These are phyloP conservation scores for Carnegiea gigantea DNA, from an alignment of 179 eudicot species.

Conservation along the genomic window DNA sequence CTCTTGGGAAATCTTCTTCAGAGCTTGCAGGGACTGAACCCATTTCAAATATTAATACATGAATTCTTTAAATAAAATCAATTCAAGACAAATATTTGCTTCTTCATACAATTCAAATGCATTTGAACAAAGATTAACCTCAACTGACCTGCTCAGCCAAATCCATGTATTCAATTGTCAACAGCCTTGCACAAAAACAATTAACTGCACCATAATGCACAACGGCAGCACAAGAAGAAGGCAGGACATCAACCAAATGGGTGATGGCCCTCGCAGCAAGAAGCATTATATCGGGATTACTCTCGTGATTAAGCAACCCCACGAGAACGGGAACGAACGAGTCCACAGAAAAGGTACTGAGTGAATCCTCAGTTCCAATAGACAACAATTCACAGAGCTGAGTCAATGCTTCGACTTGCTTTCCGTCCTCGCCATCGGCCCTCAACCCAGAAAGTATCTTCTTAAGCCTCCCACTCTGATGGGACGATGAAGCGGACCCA, in stretches of 20 bases:
- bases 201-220: conserved; percentile 96
- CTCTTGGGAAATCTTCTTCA: conserved; percentile 96
- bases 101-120: neutral
- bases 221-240: conserved; percentile 90
- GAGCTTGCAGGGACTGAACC: conserved; percentile 90
- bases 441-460: conserved; percentile 82
- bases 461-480: conserved; percentile 86
- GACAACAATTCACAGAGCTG: conserved; percentile 93
- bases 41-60: conserved; percentile 16
- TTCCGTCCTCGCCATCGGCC: conserved; percentile 97
- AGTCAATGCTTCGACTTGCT: conserved; percentile 87
- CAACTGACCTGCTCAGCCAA: conserved; percentile 92
- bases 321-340: conserved; percentile 94
- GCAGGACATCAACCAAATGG: conserved; percentile 89
- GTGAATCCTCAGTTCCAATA: conserved; percentile 93
- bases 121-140: neutral
- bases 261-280: conserved; percentile 93
- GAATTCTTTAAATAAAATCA: neutral
- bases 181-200: conserved; percentile 87
- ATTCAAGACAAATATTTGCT: neutral
- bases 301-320: conserved; percentile 87
- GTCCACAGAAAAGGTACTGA: conserved; percentile 85
- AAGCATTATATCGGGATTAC: conserved; percentile 96
- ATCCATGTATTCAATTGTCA: conserved; percentile 99
- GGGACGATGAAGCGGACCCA: conserved; percentile 81